Base-by-base conservation (phyloP, 331 rosid species). In the Saraca asoca region DNA sequence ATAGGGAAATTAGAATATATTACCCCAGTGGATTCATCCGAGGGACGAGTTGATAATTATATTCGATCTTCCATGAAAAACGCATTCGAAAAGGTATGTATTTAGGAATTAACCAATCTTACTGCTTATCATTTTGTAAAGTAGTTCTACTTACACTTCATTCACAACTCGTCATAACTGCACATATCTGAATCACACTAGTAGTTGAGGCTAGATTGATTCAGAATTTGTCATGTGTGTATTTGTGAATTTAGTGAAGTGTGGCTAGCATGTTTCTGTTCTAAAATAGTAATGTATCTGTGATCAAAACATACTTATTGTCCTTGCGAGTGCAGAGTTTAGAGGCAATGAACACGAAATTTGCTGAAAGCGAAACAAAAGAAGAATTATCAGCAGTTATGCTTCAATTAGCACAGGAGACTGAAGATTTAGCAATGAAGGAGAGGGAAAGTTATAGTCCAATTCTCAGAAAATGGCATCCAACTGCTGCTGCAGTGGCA, bases 391-490 rank as follows among this genome's bases (percentile, higher is more conserved):
- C 78, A 15, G 79, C 75, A 41, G 73, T 80, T 31, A 52, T 94
- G 43, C 74, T 86, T 71, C 84, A 84, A n/a, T 59, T 94, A 66
- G 97, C 99, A 7, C 75, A 88, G 70, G 95, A 90, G 53, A 90
- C 91, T 3, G 97, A 94, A 51, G 85, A 80, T 10, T 82, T 88
- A 64, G 92, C 97, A 20, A 41, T 64, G 63, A 94, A 75, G 68
- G 99, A 94, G 82, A 85, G 92, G 79, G 95, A 86, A 43, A 76
- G 72, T 75, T 94, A 72, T 31, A 94, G 86, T 72, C 87, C 92
- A 48, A 78, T 81, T 12, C 70, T 90, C 9, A 86, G 70, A 78
- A 90, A 72, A 81, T 94, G 95, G 92, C 86, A 83, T 66, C 16
- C 85, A 50, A 72, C 72, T 5, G 83, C 97, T 0, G 79, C 83